These are phyloP conservation scores for Immersiporthe knoxdaviesiana DNA, from an alignment of 2,329 filamentous ascomycete species.

Conservation along the genomic window DNA sequence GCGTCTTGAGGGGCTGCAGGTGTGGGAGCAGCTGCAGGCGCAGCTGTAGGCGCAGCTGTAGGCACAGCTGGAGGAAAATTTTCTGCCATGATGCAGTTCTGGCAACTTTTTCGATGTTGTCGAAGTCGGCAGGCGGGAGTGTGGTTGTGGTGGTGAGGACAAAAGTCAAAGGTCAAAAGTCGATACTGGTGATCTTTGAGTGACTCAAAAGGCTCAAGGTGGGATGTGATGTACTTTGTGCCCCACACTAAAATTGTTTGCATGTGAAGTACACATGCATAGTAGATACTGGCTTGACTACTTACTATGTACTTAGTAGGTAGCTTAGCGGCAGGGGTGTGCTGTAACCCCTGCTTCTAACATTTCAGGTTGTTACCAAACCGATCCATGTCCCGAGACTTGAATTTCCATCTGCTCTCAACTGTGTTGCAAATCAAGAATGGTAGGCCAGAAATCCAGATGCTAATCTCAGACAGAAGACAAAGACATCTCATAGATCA, in stretches of 20 bases:
- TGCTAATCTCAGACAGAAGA: neutral
- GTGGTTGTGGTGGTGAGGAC: neutral
- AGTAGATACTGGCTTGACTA: too few species aligned
- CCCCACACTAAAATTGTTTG: slow-evolving; percentile 22
- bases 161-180: neutral
- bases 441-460: neutral
- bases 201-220: slow-evolving; percentile 27
- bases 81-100: slow-evolving; percentile 17
- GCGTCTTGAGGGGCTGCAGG: slow-evolving; percentile 35
- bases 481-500: too few species aligned
- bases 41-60: slow-evolving; percentile 26
- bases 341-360: slow-evolving; percentile 20
- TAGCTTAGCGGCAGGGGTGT: neutral
- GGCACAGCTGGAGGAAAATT: slow-evolving; percentile 26
- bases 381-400: neutral
- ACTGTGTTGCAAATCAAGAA: neutral
- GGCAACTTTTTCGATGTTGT: neutral
- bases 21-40: slow-evolving; percentile 26
- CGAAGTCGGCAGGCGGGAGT: neutral
- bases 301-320: too few species aligned
- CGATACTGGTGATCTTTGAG: slow-evolving; percentile 12
- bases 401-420: neutral
- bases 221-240: slow-evolving; percentile 18
- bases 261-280: slow-evolving; percentile 2
- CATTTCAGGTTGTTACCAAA: neutral